These are phyloP conservation scores for Annulohypoxylon moriforme DNA, from an alignment of 495 filamentous ascomycete species.

Conservation along the genomic window DNA sequence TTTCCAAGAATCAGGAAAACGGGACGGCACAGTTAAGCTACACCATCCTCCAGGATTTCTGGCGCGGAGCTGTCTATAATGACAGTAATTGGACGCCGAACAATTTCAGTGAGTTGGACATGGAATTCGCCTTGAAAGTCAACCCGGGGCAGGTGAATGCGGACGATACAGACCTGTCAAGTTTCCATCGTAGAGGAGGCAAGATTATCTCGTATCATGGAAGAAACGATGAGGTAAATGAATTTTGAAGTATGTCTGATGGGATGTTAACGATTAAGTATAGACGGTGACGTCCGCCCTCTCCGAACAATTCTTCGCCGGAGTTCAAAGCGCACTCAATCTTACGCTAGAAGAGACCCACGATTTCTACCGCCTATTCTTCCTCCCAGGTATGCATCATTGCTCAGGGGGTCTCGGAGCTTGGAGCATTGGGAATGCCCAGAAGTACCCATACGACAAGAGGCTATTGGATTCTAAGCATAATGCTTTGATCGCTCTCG, in stretches of 20 bases:
- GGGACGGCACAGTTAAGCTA: constrained; percentile 15
- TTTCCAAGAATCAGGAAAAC: not conserved
- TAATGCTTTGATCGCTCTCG: not conserved
- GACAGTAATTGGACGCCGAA: constrained; percentile 31
- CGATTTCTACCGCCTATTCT: constrained; percentile 1
- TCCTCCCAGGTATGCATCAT: constrained; percentile 2
- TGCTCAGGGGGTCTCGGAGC: constrained; percentile 6
- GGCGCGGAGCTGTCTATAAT: constrained; percentile 25
- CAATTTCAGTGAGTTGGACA: constrained; percentile 20
- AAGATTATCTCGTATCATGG: constrained; percentile 6
- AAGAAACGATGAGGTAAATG: not conserved
- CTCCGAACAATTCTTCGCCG: not conserved
- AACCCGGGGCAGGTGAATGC: not conserved
- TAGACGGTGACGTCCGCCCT: not conserved
- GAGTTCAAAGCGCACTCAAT: not conserved
- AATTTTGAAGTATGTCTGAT: not conserved
- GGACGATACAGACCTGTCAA: not conserved
- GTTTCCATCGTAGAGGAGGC: not conserved
- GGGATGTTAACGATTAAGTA: not conserved
- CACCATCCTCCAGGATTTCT: constrained; percentile 31
- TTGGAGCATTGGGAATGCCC: constrained; percentile 1
- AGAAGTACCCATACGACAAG: not conserved
- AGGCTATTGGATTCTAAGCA: not conserved
- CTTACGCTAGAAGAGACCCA: not conserved
- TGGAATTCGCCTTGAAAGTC: not conserved